Percentiles rank a stretch among this genome's conserved stretches.
phyloP scores from a whole-genome alignment of 768 basidiomycete genomes.

The Tylopilus cervinicoccineus region DNA sequence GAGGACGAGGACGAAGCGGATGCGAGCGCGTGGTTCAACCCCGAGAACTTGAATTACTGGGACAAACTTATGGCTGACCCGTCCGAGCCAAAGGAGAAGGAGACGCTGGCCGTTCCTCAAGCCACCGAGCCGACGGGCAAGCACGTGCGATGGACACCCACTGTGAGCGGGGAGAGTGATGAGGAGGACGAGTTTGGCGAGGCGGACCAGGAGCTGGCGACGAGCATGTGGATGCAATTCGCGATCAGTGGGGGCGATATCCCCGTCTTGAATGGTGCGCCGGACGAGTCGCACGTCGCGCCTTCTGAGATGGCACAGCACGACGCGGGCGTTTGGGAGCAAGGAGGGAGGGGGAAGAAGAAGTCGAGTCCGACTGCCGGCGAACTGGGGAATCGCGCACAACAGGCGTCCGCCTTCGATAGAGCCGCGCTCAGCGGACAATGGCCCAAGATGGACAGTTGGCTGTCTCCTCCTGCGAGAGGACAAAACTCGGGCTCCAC shows the following conservation, averaged over 20 bases:
- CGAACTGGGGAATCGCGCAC: conserved; percentile 22
- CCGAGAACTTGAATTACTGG: conserved; percentile 27
- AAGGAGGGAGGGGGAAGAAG: conserved; percentile 23
- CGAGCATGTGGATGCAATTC: conserved; percentile 28
- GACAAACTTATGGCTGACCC: conserved; percentile 23
- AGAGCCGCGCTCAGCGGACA: conserved; percentile 26
- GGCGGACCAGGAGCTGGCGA: conserved; percentile 14
- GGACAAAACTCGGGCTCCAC: conserved; percentile 31
- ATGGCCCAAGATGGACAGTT: conserved; percentile 36
- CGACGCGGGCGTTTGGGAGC: conserved; percentile 19
- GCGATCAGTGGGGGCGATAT: conserved; percentile 26
- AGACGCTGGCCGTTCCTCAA: not conserved
- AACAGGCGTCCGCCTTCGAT: conserved; percentile 24
- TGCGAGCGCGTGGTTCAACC: conserved; percentile 22
- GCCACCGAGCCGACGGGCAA: conserved; percentile 8
- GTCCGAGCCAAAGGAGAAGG: conserved; percentile 4
- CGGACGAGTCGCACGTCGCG: conserved; percentile 1
- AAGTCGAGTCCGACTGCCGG: conserved; percentile 10
- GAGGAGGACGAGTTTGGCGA: conserved; percentile 22
- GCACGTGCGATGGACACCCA: conserved; percentile 27
- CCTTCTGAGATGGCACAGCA: conserved; percentile 6
- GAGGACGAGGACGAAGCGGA: conserved; percentile 20
- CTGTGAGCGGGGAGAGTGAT: conserved; percentile 14
- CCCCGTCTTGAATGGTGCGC: conserved; percentile 8
- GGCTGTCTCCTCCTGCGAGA: conserved; percentile 27